These are phyloP conservation scores for Polyporus tsugae DNA, from an alignment of 1,284 basidiomycete species.

Conservation along the genomic window DNA sequence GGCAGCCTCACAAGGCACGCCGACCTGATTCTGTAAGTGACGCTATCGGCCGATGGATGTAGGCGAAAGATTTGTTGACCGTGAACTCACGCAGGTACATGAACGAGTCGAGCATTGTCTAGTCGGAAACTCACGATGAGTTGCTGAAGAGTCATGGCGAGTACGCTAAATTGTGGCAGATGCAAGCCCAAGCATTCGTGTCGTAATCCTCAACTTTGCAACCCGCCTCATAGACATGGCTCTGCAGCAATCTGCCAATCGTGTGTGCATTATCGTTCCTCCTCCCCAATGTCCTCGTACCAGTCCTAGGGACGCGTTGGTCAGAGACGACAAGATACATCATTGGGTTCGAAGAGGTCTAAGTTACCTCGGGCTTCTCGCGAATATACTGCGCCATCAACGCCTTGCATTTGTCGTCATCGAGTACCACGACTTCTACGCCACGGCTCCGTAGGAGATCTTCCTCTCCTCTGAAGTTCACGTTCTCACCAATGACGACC, in stretches of 20 bases:
- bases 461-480: constrained; percentile 58
- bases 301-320: constrained; percentile 49
- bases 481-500: constrained; percentile 68
- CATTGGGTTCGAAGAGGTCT: constrained; percentile 23
- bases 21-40: constrained; percentile 63
- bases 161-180: constrained; percentile 61
- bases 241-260: too few relatives aligned
- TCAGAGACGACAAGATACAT: not conserved
- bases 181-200: constrained; percentile 63
- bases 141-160: constrained; percentile 56
- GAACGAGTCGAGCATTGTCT: constrained; percentile 61
- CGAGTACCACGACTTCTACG: constrained; percentile 60
- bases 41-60: constrained; percentile 4
- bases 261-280: not conserved
- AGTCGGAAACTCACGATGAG: constrained; percentile 60
- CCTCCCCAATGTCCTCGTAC: constrained; percentile 66
- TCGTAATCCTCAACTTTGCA: constrained; percentile 11
- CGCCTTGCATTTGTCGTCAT: constrained; percentile 48
- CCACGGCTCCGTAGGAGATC: constrained; percentile 57
- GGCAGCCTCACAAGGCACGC: constrained; percentile 71
- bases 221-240: too few relatives aligned
- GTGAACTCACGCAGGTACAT: constrained; percentile 55
- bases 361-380: constrained; percentile 51
- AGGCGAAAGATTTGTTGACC: not conserved
- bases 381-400: constrained; percentile 33